Evolutionary conservation across 2,329 filamentous ascomycete genomes (phyloP).

Genomic region (Cladorrhinum sp.): DNA sequence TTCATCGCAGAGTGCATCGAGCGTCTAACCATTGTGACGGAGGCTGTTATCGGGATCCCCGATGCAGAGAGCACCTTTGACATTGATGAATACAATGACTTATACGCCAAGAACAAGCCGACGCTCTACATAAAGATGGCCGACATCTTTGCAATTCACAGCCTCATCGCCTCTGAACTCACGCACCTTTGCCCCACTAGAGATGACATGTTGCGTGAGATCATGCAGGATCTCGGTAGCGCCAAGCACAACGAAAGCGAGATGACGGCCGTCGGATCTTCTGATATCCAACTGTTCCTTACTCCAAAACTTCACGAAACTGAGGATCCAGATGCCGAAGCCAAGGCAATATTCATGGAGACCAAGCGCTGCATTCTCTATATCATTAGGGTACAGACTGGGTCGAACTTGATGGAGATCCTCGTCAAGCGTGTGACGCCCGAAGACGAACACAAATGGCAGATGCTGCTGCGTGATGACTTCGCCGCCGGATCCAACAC

Average conservation of each 20-base stretch:
- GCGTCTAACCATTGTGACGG: conserved; percentile 71
- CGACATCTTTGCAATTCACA: conserved; percentile 95
- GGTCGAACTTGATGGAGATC: conserved; percentile 89
- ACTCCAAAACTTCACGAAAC: conserved; percentile 86
- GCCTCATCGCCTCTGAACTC: conserved; percentile 77
- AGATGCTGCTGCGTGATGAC: conserved; percentile 76
- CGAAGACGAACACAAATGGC: conserved; percentile 90
- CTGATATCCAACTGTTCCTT: conserved; percentile 86
- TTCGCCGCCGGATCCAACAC: conserved; percentile 65
- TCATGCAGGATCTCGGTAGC: conserved; percentile 89
- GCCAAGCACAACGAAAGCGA: conserved; percentile 96
- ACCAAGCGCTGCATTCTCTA: conserved; percentile 96
- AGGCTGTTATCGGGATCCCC: conserved; percentile 74
- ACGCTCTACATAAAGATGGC: conserved; percentile 99
- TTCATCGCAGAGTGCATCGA: conserved; percentile 85
- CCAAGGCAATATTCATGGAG: conserved; percentile 95
- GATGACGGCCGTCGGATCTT: conserved; percentile 79
- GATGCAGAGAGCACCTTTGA: conserved; percentile 91
- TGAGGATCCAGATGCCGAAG: conserved; percentile 87
- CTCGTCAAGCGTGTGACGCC: conserved; percentile 82
- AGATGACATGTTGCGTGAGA: conserved; percentile 86
- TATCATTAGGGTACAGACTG: conserved; percentile 94
- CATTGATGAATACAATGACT: conserved; percentile 97
- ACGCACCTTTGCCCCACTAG: conserved; percentile 71
- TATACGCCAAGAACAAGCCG: conserved; percentile 93